These are phyloP conservation scores for Sphaerosporella brunnea DNA, from an alignment of 495 filamentous ascomycete genomes.

Conservation along the genomic window DNA sequence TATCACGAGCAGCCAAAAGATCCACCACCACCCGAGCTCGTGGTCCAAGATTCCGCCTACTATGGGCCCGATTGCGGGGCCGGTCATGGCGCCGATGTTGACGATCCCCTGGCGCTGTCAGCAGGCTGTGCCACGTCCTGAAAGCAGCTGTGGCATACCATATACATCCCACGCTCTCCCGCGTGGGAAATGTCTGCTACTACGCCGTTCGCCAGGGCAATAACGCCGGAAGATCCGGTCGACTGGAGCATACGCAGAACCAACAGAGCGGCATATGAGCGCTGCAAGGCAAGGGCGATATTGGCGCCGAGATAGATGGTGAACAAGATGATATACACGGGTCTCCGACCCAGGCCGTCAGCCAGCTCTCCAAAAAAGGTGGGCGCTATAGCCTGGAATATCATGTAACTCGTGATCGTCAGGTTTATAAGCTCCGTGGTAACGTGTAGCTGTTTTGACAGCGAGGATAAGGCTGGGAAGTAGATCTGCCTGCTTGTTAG, in stretches of 20 bases:
- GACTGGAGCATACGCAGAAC: conserved; percentile 47
- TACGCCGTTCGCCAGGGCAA: conserved; percentile 42
- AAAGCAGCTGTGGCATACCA: conserved; percentile 29
- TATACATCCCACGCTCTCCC: conserved; percentile 42
- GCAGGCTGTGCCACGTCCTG: neutral
- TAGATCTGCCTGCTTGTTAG: conserved; percentile 45
- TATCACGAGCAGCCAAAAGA: conserved; percentile 61
- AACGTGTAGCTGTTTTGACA: conserved; percentile 39
- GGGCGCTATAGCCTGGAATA: conserved; percentile 43
- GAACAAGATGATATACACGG: conserved; percentile 41
- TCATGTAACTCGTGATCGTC: conserved; percentile 47
- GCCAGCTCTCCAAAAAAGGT: conserved; percentile 43
- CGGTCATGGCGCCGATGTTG: conserved; percentile 21
- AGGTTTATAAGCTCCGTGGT: conserved; percentile 47
- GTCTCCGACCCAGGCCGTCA: conserved; percentile 41
- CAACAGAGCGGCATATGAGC: conserved; percentile 41
- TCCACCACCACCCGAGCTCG: conserved; percentile 49
- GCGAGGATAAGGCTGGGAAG: conserved; percentile 48
- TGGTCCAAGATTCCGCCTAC: conserved; percentile 47
- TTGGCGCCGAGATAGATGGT: conserved; percentile 43
- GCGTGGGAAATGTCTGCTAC: conserved; percentile 43
- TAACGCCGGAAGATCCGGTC: conserved; percentile 38
- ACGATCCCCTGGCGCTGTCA: neutral
- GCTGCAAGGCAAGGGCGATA: conserved; percentile 44
- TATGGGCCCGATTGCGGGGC: conserved; percentile 41